Percentiles rank a stretch among this genome's conserved stretches.
Evolutionary conservation across 257 asterid genomes (phyloP).

Genomic region (Nicotiana paniculata): DNA sequence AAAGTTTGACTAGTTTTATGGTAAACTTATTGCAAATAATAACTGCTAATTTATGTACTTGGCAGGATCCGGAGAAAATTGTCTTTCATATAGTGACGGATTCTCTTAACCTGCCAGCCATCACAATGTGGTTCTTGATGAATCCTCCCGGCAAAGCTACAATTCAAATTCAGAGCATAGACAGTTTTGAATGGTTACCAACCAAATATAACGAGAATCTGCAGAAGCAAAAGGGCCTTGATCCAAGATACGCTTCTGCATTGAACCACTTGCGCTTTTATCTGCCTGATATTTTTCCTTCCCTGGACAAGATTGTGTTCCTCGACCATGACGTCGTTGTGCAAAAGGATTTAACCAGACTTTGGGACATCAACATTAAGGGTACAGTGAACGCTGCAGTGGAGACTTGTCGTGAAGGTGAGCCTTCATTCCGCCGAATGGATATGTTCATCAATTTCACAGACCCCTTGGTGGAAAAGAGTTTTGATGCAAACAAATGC

Average conservation of each 20-base stretch:
- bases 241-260: conserved; percentile 62
- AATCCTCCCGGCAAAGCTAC: conserved; percentile 79
- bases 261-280: conserved; percentile 87
- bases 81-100: conserved; percentile 89
- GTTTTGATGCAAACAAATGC: conserved; percentile 53
- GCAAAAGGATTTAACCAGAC: conserved; percentile 65
- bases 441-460: conserved; percentile 66
- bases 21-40: no score
- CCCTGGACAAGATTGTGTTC: conserved; percentile 60
- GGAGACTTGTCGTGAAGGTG: conserved; percentile 61
- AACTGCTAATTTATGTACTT: conserved; percentile 9
- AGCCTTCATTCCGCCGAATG: conserved; percentile 71
- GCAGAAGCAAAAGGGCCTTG: conserved; percentile 53
- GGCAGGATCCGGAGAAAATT: conserved; percentile 65
- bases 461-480: conserved; percentile 50
- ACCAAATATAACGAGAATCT: conserved; percentile 41
- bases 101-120: conserved; percentile 70
- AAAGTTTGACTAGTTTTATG: not conserved
- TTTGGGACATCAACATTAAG: conserved; percentile 63
- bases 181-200: conserved; percentile 48
- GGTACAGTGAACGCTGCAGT: conserved; percentile 90
- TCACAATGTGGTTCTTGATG: conserved; percentile 87
- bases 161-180: conserved; percentile 59
- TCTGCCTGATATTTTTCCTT: conserved; percentile 84
- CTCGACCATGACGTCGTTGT: conserved; percentile 98